Evolutionary conservation across 2,329 filamentous ascomycete species (phyloP).

Genomic region (Xylariaceae sp.): DNA sequence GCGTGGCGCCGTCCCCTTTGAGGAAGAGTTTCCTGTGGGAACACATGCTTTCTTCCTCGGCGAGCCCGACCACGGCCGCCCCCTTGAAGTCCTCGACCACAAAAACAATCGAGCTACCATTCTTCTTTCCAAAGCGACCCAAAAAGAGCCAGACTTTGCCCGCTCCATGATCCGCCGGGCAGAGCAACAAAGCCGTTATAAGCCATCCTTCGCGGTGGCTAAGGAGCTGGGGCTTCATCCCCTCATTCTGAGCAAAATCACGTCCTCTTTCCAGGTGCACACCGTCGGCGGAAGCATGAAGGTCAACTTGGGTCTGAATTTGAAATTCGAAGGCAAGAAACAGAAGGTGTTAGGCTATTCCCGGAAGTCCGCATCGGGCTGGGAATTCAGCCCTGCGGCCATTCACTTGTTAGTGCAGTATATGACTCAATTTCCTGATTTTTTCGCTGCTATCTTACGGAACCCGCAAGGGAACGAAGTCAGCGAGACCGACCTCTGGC

Average conservation of each 20-base stretch:
- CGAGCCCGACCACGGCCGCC: conserved; percentile 87
- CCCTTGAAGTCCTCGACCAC: conserved; percentile 78
- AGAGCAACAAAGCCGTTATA: conserved; percentile 71
- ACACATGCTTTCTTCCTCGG: conserved; percentile 90
- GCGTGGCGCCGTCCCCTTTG: conserved; percentile 78
- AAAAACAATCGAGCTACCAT: conserved; percentile 73
- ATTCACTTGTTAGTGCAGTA: conserved; percentile 79
- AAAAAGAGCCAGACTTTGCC: conserved; percentile 78
- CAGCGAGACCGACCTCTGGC: conserved; percentile 82
- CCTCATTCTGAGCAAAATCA: conserved; percentile 90
- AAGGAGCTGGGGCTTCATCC: conserved; percentile 78
- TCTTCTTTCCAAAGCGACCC: conserved; percentile 69
- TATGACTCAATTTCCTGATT: conserved; percentile 92
- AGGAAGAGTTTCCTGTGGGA: conserved; percentile 83
- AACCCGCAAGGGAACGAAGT: conserved; percentile 86
- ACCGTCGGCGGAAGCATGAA: conserved; percentile 69
- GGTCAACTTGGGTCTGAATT: conserved; percentile 87
- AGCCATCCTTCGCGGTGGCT: conserved; percentile 85
- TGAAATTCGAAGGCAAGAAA: conserved; percentile 96
- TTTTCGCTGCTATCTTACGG: conserved; percentile 82
- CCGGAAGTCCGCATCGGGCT: conserved; percentile 78
- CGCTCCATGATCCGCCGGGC: conserved; percentile 68
- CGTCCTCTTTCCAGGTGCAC: conserved; percentile 84
- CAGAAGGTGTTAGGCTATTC: conserved; percentile 95
- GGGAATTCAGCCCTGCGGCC: conserved; percentile 91